phyloP scores from a whole-genome alignment of 2,329 filamentous ascomycete genomes.

The Pseudogymnoascus sp. region DNA sequence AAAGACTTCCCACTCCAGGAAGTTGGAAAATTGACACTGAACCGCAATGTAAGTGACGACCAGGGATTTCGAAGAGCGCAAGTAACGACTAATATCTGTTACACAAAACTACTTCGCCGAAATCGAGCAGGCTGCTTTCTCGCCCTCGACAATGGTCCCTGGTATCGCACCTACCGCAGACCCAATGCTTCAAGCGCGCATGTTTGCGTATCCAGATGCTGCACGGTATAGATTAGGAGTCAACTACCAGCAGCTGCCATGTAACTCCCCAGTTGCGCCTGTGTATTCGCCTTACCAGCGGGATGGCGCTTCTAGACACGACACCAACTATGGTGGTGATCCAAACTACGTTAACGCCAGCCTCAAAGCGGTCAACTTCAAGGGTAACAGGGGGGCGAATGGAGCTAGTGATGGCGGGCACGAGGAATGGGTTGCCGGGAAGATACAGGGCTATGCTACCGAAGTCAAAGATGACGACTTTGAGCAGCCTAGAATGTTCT shows the following conservation, averaged over 20 bases:
- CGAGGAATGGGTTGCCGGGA: slow-evolving; percentile 26
- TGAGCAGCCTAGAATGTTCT: slow-evolving; percentile 32
- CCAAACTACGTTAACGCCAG: slow-evolving; percentile 35
- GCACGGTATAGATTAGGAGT: slow-evolving; percentile 49
- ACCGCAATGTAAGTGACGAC: slow-evolving; percentile 35
- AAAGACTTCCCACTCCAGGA: slow-evolving; percentile 42
- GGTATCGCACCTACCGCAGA: slow-evolving; percentile 63
- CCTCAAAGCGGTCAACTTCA: slow-evolving; percentile 21
- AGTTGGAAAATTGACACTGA: slow-evolving; percentile 42
- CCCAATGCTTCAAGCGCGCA: slow-evolving; percentile 58
- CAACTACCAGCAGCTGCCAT: slow-evolving; percentile 51
- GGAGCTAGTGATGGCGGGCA: slow-evolving; percentile 15
- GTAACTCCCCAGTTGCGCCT: slow-evolving; percentile 37
- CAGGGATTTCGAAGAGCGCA: slow-evolving; percentile 28
- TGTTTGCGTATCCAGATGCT: slow-evolving; percentile 64
- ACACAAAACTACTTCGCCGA: slow-evolving; percentile 52
- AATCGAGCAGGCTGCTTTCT: slow-evolving; percentile 64
- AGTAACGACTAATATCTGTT: slow-evolving; percentile 27
- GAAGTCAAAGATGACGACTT: slow-evolving; percentile 34
- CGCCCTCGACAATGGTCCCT: slow-evolving; percentile 56
- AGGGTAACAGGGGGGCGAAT: slow-evolving; percentile 9
- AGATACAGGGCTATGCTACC: slow-evolving; percentile 11
- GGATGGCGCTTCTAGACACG: slow-evolving; percentile 30
- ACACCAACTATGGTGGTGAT: slow-evolving; percentile 37
- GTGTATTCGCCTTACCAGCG: slow-evolving; percentile 34